phyloP scores from a whole-genome alignment of 495 filamentous ascomycete genomes.

The Thozetella sp. region DNA sequence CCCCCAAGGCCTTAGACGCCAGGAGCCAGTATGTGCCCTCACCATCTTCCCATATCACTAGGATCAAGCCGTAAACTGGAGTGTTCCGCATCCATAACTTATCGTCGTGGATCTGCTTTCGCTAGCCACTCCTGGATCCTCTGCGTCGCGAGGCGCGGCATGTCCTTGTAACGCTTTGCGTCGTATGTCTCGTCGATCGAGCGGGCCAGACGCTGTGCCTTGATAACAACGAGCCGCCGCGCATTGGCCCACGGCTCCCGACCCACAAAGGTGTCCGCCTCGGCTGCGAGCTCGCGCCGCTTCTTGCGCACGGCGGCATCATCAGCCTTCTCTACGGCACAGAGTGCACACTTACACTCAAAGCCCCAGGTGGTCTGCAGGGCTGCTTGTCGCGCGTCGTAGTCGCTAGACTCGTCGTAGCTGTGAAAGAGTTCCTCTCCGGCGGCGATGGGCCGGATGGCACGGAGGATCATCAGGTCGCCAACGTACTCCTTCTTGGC shows the following conservation, averaged over 20 bases:
- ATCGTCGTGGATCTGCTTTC: slow-evolving; percentile 13
- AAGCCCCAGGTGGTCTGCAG: slow-evolving; percentile 40
- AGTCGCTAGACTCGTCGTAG: slow-evolving; percentile 8
- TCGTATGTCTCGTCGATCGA: slow-evolving; percentile 31
- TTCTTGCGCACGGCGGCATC: slow-evolving; percentile 23
- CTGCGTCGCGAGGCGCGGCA: slow-evolving; percentile 23
- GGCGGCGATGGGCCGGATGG: slow-evolving; percentile 35
- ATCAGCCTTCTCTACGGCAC: slow-evolving; percentile 28
- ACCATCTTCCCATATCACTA: too few relatives aligned
- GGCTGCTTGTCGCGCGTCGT: slow-evolving; percentile 11
- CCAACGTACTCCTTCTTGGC: slow-evolving; percentile 47
- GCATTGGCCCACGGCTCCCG: slow-evolving; percentile 19
- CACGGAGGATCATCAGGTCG: slow-evolving; percentile 58
- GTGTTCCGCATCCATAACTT: too few relatives aligned
- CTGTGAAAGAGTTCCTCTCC: slow-evolving; percentile 45
- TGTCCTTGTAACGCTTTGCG: slow-evolving; percentile 23
- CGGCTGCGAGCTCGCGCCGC: slow-evolving; percentile 23
- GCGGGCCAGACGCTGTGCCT: slow-evolving; percentile 21
- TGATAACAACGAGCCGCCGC: slow-evolving; percentile 22
- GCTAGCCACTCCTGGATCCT: slow-evolving; percentile 30
- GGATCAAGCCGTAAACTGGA: too few relatives aligned
- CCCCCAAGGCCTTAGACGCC: too few relatives aligned
- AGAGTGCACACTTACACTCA: slow-evolving; percentile 41
- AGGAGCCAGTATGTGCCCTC: too few relatives aligned
- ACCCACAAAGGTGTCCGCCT: slow-evolving; percentile 26